Base-by-base conservation (phyloP, 2,329 filamentous ascomycete species). In the Cercospora sp. region DNA sequence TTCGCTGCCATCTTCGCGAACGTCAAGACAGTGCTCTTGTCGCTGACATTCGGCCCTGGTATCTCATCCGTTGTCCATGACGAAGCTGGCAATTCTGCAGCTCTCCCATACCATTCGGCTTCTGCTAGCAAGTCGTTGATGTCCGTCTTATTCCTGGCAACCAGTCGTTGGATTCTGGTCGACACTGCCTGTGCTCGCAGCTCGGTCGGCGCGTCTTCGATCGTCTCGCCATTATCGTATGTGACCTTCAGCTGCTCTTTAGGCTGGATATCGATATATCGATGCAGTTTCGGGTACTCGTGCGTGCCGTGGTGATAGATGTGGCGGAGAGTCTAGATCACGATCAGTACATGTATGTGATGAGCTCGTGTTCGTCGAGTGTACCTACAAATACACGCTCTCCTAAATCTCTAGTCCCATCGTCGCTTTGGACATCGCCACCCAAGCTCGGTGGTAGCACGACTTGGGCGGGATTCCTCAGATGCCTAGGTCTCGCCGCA, bases 281-380 rank as follows among this genome's bases (percentile, higher is more conserved):
- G 86, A 79, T 97, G 92, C 16, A 97, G 86, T 5, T 85, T 80
- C 2, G 94, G 94, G 73, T 96, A 87, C 73, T 86, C 83, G 79
- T 94, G 87, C 48, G 92, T 91, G 67, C 94, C 94, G 81, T 97
- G 94, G 78, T 97, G 94, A 81, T 92, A 95, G 75, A 98, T 90
- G 80, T 99, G 94, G 75, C 93, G 90, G 66, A 99, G 87, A 6
- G 86, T 89, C 82, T 86, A 78, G 13, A 13, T 12, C 13, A 45
- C 18, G 6, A 28, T 65, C 55, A 65, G 57, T 26, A 23, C 26
- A 9, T 59, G 57, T 26, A 23, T 36, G 13, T 59, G 10, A 7
- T 26, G 23, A 33, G 23, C 26, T n/a, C 20, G 2, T 42, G 13
- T 26, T 23, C 3, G 3, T 16, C 13, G 26, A 10, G 12, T 16